Percentiles rank a stretch among this genome's conserved stretches.
Evolutionary conservation across 2,329 filamentous ascomycete genomes (phyloP).

Genomic region (Fusarium sp.): DNA sequence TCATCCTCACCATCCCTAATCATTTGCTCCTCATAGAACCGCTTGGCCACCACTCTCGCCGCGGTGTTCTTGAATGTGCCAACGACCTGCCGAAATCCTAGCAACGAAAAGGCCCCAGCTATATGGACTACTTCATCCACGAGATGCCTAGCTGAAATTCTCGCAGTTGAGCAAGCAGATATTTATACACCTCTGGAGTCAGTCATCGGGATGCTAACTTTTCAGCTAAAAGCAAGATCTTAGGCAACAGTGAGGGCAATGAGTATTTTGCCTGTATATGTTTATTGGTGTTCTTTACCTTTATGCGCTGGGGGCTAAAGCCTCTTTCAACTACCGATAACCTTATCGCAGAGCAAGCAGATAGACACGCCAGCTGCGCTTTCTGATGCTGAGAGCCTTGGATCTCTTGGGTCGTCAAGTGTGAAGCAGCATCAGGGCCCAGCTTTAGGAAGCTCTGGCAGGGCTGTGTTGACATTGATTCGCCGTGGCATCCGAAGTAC

Average conservation of each 20-base stretch:
- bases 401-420: background rate
- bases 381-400: background rate
- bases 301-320: too few relatives aligned
- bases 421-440: accelerated
- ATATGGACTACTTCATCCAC: background rate
- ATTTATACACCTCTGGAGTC: too few relatives aligned
- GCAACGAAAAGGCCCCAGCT: accelerated
- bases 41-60: background rate
- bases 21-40: background rate
- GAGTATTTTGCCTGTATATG: too few relatives aligned
- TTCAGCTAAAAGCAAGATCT: too few relatives aligned
- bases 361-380: accelerated
- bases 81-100: accelerated
- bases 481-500: background rate
- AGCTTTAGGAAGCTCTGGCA: accelerated
- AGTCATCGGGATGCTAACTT: too few relatives aligned
- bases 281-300: too few relatives aligned
- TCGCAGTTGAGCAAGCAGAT: background rate
- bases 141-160: accelerated
- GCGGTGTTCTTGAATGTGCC: accelerated
- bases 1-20: accelerated
- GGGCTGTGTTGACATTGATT: accelerated
- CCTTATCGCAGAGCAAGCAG: background rate
- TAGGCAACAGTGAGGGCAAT: too few relatives aligned
- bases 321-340: too few relatives aligned